These are phyloP conservation scores for Populus ilicifolia DNA, from an alignment of 345 rosid species.

Conservation along the genomic window DNA sequence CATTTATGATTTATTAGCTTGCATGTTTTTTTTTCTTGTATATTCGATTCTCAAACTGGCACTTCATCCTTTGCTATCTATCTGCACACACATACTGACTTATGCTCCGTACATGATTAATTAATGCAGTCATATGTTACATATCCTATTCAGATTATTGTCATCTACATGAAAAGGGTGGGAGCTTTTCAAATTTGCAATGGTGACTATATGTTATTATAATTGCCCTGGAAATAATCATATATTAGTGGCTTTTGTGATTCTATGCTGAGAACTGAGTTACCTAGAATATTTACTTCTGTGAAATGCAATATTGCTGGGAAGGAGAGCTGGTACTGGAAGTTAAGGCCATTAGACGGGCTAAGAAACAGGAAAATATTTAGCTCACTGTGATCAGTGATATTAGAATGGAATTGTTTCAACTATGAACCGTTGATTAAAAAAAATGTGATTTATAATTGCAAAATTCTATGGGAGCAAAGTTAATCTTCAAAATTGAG, in stretches of 20 bases:
- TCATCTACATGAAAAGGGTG: background rate
- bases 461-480: background rate
- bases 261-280: background rate
- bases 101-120: constrained; percentile 10
- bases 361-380: background rate
- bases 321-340: background rate
- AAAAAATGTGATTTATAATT: background rate
- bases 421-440: background rate
- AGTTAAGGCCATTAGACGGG: background rate
- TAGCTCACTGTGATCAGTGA: background rate
- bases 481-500: background rate
- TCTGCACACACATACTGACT: background rate
- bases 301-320: background rate
- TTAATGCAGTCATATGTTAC: constrained; percentile 6
- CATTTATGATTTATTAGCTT: background rate
- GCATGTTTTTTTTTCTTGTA: background rate
- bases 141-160: background rate
- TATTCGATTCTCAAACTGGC: background rate
- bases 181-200: background rate
- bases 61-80: background rate
- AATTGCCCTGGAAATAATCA: background rate
- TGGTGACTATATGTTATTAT: background rate
- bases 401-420: background rate
- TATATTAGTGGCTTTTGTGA: background rate
- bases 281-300: background rate